Evolutionary conservation across 164 flowering plant species (phyloP), one percentile per base, ranked within the genome.

Genomic region (Sextonia rubra): DNA sequence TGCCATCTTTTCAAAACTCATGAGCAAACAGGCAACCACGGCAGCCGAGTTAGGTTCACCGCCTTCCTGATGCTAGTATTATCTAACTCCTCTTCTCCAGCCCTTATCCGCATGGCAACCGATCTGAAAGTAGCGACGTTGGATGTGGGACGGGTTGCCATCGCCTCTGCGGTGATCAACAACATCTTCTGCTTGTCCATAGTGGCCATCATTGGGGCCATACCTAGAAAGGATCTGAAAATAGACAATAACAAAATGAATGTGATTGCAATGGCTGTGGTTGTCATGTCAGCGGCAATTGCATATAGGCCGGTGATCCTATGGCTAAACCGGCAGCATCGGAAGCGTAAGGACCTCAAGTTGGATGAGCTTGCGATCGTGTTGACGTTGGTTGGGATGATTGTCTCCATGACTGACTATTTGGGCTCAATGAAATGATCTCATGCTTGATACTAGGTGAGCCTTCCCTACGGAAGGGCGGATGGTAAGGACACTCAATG

Each of bases 381-480:
- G 11, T n/a, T 86, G 58, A 69, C 81, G 15, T 52, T 81, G 18
- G 12, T 84, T 2, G 29, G 80, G 2, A 58, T 47, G 3, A 55
- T 77, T 1, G 76, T 84, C 1, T 71, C 25, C 71, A 78, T 0
- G 89, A n/a, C n/a, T n/a, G 87, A 62, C 66, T 37, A 18, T 8
- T 85, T 83, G 9, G 80, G 47, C 26, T n/a, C n/a, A 84, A 77
- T 72, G 80, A 86, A 74, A 79, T 79, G 29, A 7, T 86, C 7
- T 64, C 81, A 24, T 75, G 86, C 58, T 89, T 89, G 68, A 18
- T 87, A 9, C 4, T 88, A 1, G 95, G 91, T 1, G 5, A 32
- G 27, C 75, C 70, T 84, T 90, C 72, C 97, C 94, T 2, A 83
- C 86, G 60, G 85, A 87, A 27, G 94, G 94, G 15, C 87, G 85